phyloP scores from a whole-genome alignment of 2,329 filamentous ascomycete genomes.

The Colletotrichum sp. region DNA sequence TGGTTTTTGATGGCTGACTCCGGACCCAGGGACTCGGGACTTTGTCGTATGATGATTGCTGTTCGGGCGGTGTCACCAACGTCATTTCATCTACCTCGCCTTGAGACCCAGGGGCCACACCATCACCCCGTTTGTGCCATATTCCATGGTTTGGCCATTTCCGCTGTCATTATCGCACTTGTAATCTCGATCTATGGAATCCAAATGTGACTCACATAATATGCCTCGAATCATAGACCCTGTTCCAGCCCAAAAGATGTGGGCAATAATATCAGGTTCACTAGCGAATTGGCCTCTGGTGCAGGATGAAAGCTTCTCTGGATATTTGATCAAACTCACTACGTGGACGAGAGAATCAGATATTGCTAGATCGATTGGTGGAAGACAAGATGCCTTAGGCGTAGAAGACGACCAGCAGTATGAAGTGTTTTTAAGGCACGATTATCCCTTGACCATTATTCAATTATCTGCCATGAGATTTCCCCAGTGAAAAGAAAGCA shows the following conservation, averaged over 20 bases:
- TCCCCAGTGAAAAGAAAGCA: neutral
- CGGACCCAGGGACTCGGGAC: neutral
- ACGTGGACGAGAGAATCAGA: neutral
- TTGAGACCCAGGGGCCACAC: neutral
- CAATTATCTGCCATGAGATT: too few relatives aligned
- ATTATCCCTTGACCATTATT: neutral
- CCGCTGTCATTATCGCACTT: neutral
- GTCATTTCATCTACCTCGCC: neutral
- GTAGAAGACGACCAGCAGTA: neutral
- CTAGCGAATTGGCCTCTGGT: accelerated
- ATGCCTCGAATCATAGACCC: neutral
- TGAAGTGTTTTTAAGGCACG: too few relatives aligned
- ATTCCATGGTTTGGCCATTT: neutral
- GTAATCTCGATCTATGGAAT: neutral
- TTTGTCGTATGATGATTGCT: neutral
- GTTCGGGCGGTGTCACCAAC: neutral
- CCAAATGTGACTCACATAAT: neutral
- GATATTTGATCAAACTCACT: neutral
- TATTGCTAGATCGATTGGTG: neutral
- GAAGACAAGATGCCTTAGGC: neutral
- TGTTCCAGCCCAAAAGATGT: neutral
- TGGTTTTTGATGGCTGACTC: neutral
- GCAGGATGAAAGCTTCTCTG: neutral
- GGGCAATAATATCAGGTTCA: neutral
- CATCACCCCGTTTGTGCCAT: neutral